Percentiles rank a stretch among this genome's conserved stretches.
phyloP scores from a whole-genome alignment of 768 basidiomycete genomes.

The Strobilomyces echinocephalus region DNA sequence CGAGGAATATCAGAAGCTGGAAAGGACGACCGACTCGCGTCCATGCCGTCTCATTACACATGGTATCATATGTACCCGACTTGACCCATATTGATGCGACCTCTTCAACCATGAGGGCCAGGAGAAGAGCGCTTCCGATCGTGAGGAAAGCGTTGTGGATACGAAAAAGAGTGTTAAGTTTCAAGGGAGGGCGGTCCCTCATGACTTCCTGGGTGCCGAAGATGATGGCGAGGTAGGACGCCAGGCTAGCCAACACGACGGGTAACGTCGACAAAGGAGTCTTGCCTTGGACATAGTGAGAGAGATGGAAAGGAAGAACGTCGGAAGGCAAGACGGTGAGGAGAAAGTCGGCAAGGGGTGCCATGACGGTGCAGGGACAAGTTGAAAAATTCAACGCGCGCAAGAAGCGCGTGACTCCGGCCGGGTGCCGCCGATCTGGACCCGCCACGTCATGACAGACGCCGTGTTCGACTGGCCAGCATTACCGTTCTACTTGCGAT shows the following conservation, averaged over 20 bases:
- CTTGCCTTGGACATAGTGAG: conserved; percentile 49
- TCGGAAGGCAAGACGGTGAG: conserved; percentile 52
- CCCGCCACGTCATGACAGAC: no score
- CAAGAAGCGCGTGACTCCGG: conserved; percentile 7
- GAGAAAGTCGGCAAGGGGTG: conserved; percentile 69
- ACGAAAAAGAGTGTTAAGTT: conserved; percentile 82
- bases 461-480: no score
- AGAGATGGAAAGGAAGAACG: conserved; percentile 32
- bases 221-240: conserved; percentile 80
- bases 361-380: conserved; percentile 44
- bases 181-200: conserved; percentile 68
- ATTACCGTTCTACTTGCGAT: no score
- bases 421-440: neutral
- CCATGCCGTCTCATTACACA: conserved; percentile 79
- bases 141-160: conserved; percentile 88
- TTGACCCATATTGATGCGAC: conserved; percentile 75
- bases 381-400: conserved; percentile 17
- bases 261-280: conserved; percentile 59
- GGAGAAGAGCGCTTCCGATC: conserved; percentile 74
- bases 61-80: conserved; percentile 65
- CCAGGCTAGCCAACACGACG: conserved; percentile 65
- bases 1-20: neutral
- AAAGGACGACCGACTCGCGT: conserved; percentile 68
- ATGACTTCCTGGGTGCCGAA: conserved; percentile 82
- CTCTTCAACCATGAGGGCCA: conserved; percentile 89